Base-by-base conservation (phyloP, 1,284 basidiomycete species). In the Heterobasidion parviporum region DNA sequence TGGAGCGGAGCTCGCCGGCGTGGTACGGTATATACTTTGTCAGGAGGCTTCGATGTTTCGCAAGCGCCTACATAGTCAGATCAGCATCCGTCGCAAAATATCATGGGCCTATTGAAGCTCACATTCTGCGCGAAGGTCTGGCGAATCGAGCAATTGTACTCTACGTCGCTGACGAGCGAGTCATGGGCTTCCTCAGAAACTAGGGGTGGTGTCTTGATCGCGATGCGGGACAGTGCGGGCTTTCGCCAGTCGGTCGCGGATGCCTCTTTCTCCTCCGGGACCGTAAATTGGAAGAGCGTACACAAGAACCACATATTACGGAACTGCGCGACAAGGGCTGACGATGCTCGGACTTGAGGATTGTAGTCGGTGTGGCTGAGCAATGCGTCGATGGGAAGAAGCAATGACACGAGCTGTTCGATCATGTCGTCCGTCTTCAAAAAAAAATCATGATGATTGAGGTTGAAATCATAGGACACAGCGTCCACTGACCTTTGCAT, bases 281-380 rank as follows among this genome's bases (percentile, higher is more conserved):
- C 74, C 56, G 69, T 85, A 61, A 93, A 88, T 41, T 88, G 83
- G 64, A 94, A 94, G 14, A 98, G 78, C 16, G 90, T 82, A 64
- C 91, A 93, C 12, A 98, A 72, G 71, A 97, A 93, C 96, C 96
- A 99, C 73, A 95, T 80, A 68, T 94, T 94, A 50, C 95, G 83
- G 80, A 98, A 99, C 16, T 93, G 76, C 4, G 85, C 78, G 4
- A 91, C 85, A n/a, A 92, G 68, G 49, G 86, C 85, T 1, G 81
- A 67, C 2, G 84, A 78, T 16, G 87, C 68, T 41, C 79, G 69
- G 12, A 74, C 60, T 44, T 87, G 80, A 1, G 89, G 85, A 55
- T 82, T 78, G 67, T 92, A 89, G 60, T 89, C 83, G 18, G 73
- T 63, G 65, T 95, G 92, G 41, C 80, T 74, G n/a, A 99, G 78